Conservation (phyloP, 2,329 filamentous ascomycete species). For the Pseudovirgaria hyperparasitica region DNA sequence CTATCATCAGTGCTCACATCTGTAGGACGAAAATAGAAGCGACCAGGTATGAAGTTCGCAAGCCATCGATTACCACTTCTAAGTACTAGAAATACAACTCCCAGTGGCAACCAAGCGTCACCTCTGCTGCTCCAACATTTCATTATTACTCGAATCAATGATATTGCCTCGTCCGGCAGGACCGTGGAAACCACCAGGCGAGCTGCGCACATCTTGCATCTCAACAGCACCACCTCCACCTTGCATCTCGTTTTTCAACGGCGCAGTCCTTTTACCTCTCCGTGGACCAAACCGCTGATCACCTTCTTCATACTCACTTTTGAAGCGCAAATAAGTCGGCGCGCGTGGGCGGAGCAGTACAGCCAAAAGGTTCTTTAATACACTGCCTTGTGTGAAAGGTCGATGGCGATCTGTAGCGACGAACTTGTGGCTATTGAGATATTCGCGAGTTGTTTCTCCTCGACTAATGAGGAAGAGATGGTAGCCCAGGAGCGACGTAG, state of each 20-base stretch:
- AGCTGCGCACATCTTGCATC: slow-evolving; percentile 44
- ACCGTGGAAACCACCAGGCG: slow-evolving; percentile 20
- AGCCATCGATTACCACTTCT: too few relatives aligned
- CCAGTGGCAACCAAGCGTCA: too few relatives aligned
- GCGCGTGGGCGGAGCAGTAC: slow-evolving; percentile 74
- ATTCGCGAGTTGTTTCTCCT: slow-evolving; percentile 91
- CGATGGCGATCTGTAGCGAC: slow-evolving; percentile 80
- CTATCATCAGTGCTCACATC: too few relatives aligned
- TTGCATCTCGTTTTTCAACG: slow-evolving; percentile 38
- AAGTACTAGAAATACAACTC: too few relatives aligned
- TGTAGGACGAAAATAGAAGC: too few relatives aligned
- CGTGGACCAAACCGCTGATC: slow-evolving; percentile 68
- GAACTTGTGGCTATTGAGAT: slow-evolving; percentile 93
- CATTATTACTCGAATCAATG: background rate
- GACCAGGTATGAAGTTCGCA: too few relatives aligned
- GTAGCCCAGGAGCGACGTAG: slow-evolving; percentile 70
- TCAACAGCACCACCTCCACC: slow-evolving; percentile 48
- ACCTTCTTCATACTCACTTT: slow-evolving; percentile 59
- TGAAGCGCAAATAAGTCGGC: slow-evolving; percentile 84
- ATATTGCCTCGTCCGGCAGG: slow-evolving; percentile 6
- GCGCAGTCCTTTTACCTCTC: slow-evolving; percentile 38
- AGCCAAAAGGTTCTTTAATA: slow-evolving; percentile 65
- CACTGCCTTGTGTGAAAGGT: slow-evolving; percentile 69
- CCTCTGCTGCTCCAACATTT: too few relatives aligned
- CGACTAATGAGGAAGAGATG: slow-evolving; percentile 83